Base-by-base conservation (phyloP, 2,329 filamentous ascomycete species). In the Nemania diffusa region DNA sequence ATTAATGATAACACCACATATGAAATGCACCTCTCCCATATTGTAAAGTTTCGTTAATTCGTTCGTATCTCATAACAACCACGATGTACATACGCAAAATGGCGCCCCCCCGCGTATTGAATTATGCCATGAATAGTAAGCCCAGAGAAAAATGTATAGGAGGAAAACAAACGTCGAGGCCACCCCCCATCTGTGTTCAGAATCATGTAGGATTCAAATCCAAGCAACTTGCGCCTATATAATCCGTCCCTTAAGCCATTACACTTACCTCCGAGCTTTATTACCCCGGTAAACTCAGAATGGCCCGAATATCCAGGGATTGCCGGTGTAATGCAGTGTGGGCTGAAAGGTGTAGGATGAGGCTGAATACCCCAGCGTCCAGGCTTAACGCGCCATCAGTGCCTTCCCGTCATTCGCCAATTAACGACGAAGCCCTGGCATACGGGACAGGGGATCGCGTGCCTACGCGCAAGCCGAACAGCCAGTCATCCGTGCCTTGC, bases 131-230 rank as follows among this genome's bases (percentile, higher is more conserved):
- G 61, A 42, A 46, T 20, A 37, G 26, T 17, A 57, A 42, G 48
- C 34, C 53, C 24, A 29, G 48, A 48, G 15, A 29, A 51, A n/a
- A 59, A 34, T n/a, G 5, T 46, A 59, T 50, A 17, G 17, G 32
- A 7, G 7, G n/a, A 52, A 44, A 51, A 24, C 13, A 57, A 48
- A 50, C n/a, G n/a, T 46, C 48, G 29, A 50, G 24, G 42, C 48
- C 60, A 15, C 50, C 56, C 60, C 11, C 50, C 56, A 57, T 44
- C 51, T 52, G 51, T 37, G 44, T 48, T 34, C 22, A 55, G 42
- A 62, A 57, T 57, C 46, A 20, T 48, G 59, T 56, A 69, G 63
- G 67, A 65, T 69, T 64, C 59, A 58, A 56, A 64, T 60, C 67
- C 67, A 69, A 57, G 62, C 50, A 68, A 26, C 57, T 42, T 42